These are phyloP conservation scores for Eutrema salsugineum DNA, from an alignment of 441 rosid species.

Conservation along the genomic window DNA sequence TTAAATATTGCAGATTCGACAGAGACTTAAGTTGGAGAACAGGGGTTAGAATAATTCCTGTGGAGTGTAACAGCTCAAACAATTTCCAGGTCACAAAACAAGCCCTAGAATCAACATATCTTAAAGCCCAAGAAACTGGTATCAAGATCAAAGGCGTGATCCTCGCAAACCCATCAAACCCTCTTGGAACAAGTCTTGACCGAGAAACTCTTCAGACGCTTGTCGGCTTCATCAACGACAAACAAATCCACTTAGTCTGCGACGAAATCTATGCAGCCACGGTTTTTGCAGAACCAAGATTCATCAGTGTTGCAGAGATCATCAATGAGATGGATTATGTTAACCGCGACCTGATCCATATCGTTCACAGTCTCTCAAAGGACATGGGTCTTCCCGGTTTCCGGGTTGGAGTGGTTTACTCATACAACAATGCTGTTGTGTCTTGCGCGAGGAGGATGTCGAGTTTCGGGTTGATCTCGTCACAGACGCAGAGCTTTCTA, in stretches of 20 bases:
- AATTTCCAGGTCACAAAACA: constrained; percentile 40
- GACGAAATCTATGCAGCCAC: constrained; percentile 66
- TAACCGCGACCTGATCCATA: constrained; percentile 45
- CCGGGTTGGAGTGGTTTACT: constrained; percentile 53
- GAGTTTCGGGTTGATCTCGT: constrained; percentile 56
- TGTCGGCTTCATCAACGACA: constrained; percentile 38
- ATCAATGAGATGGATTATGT: constrained; percentile 39
- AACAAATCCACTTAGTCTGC: constrained; percentile 52
- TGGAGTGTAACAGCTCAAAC: constrained; percentile 45
- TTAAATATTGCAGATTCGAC: constrained; percentile 36
- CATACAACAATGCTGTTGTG: constrained; percentile 48
- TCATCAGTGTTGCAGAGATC: constrained; percentile 52
- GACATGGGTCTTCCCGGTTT: constrained; percentile 66
- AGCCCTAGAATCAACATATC: constrained; percentile 46
- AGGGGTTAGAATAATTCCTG: constrained; percentile 43
- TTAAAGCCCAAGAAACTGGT: constrained; percentile 36
- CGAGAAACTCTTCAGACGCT: constrained; percentile 34
- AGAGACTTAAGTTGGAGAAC: constrained; percentile 65
- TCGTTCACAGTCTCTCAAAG: constrained; percentile 58
- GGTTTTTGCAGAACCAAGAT: constrained; percentile 38
- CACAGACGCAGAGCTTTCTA: constrained; percentile 48
- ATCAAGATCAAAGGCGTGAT: constrained; percentile 54
- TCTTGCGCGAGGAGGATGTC: constrained; percentile 52
- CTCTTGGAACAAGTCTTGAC: constrained; percentile 46
- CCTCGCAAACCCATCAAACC: constrained; percentile 59